Conservation (phyloP, 2,329 filamentous ascomycete genomes). For the Stemphylium lycopersici region DNA sequence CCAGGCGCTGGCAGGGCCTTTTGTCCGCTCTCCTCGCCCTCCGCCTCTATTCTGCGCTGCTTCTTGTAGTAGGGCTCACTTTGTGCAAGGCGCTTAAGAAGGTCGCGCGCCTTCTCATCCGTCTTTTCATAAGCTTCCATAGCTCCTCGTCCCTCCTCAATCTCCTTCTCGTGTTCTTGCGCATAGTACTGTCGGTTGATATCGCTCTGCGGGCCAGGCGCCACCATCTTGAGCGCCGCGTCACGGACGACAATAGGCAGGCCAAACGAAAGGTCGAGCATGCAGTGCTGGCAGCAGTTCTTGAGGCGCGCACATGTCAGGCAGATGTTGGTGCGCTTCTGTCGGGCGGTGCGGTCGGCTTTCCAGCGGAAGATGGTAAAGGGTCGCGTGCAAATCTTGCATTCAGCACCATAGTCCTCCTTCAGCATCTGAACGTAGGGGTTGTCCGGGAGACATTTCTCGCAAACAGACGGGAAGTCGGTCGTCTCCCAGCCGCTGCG, state of each 20-base stretch:
- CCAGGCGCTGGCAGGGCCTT: constrained; percentile 52
- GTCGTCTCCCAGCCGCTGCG: constrained; percentile 95
- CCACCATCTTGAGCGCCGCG: constrained; percentile 96
- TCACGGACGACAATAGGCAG: constrained; percentile 93
- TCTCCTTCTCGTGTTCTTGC: constrained; percentile 93
- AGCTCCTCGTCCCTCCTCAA: constrained; percentile 82
- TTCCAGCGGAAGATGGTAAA: constrained; percentile 98
- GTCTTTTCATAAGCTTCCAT: constrained; percentile 95
- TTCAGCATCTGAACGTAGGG: constrained; percentile 99
- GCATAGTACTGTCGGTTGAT: constrained; percentile 98
- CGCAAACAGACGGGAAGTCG: constrained; percentile 86
- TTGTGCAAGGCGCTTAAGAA: constrained; percentile 81
- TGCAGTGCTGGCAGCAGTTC: constrained; percentile 98
- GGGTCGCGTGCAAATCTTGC: constrained; percentile 82
- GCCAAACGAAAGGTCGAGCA: constrained; percentile 96
- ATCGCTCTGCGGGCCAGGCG: constrained; percentile 86
- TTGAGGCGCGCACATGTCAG: constrained; percentile 95
- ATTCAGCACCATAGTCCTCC: constrained; percentile 83
- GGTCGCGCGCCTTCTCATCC: constrained; percentile 92
- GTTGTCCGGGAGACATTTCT: constrained; percentile 93
- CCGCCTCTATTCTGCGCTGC: constrained; percentile 73
- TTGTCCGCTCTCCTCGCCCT: constrained; percentile 51
- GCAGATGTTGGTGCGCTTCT: constrained; percentile 94
- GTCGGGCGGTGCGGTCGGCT: constrained; percentile 85
- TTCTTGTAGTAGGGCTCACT: constrained; percentile 97